A percentile compares a stretch with the other conserved stretches of the same genome.
Conservation (phyloP, 441 rosid species). For the Erodium moschatum region DNA sequence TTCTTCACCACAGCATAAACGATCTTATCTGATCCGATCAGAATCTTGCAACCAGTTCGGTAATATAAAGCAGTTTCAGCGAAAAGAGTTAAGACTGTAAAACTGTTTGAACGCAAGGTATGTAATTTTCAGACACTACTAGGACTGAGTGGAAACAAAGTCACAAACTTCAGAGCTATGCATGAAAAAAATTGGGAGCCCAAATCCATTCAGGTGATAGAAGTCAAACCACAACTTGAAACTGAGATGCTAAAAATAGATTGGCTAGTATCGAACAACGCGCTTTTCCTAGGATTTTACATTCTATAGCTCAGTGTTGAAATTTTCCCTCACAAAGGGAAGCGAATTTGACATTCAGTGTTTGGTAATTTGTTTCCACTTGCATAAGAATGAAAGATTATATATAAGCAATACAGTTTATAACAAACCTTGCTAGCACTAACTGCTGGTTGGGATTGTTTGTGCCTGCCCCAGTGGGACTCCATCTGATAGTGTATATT, state of each 20-base stretch:
- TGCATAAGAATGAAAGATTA: background rate
- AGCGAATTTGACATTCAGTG: background rate
- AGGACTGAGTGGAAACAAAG: background rate
- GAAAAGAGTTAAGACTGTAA: background rate
- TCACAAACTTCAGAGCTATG: background rate
- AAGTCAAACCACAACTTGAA: constrained; percentile 4
- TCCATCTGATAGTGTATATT: constrained; percentile 94
- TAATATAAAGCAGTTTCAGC: background rate
- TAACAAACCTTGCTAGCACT: constrained; percentile 71
- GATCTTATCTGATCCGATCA: background rate
- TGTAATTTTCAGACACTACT: background rate
- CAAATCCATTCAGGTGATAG: background rate
- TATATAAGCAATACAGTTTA: background rate
- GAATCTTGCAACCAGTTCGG: background rate
- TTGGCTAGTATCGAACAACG: background rate
- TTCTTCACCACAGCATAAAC: no score
- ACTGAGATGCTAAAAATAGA: background rate
- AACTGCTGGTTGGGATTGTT: constrained; percentile 85
- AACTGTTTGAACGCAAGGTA: background rate
- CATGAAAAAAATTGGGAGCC: background rate
- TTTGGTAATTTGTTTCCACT: background rate
- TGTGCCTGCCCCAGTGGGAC: constrained; percentile 87
- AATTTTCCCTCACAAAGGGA: background rate
- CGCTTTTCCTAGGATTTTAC: background rate
- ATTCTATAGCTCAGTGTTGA: background rate